Conservation (phyloP, 306 rosid species). For the Inga oerstediana region DNA sequence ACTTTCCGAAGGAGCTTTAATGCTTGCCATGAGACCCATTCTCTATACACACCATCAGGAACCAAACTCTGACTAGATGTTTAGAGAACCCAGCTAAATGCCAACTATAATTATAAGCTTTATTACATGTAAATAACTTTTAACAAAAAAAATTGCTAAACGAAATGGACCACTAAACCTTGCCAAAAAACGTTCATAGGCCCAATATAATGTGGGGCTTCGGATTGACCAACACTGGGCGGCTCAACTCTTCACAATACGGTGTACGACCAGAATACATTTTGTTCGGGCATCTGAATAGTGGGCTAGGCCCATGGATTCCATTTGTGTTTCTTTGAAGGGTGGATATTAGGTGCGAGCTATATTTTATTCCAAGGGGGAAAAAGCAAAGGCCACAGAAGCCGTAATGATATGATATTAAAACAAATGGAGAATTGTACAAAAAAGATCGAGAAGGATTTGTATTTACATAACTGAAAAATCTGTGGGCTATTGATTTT, state of each 20-base stretch:
- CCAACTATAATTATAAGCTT: too few relatives aligned
- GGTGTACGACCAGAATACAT: neutral
- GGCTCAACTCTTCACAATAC: neutral
- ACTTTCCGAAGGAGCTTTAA: too few relatives aligned
- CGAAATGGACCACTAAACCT: neutral
- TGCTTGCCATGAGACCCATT: fast-evolving
- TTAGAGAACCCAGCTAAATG: too few relatives aligned
- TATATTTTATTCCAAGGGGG: too few relatives aligned
- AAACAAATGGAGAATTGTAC: too few relatives aligned
- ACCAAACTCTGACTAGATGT: too few relatives aligned
- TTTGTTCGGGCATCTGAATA: neutral
- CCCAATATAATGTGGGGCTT: neutral
- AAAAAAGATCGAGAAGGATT: too few relatives aligned
- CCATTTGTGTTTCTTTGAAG: neutral
- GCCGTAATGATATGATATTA: neutral
- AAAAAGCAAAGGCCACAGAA: too few relatives aligned
- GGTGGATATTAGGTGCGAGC: too few relatives aligned
- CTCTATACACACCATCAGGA: too few relatives aligned
- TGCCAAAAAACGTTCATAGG: neutral
- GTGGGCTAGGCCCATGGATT: neutral
- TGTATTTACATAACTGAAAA: neutral
- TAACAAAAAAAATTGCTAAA: too few relatives aligned
- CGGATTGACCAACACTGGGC: neutral
- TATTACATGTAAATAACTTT: too few relatives aligned
- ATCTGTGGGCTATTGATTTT: neutral